Evolutionary conservation across 148 eudicot genomes (phyloP), one percentile per base, ranked within the genome.

Genomic region (Silene conica): DNA sequence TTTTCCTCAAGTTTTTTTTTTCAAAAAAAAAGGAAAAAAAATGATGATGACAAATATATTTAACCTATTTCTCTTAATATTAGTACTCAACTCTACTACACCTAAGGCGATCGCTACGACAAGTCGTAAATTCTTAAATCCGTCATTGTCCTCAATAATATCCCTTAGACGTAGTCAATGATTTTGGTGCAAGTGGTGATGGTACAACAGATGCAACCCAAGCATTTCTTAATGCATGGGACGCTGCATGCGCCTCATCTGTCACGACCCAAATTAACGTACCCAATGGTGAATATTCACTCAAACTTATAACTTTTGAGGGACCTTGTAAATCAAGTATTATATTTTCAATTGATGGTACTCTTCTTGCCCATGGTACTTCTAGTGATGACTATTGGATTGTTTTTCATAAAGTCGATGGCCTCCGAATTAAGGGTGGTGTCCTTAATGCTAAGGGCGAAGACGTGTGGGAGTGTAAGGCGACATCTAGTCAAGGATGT

Each of bases 351-450:
- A 83, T 89, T 20, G 82, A 85, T 25, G 90, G 88, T 8, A 74
- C 76, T 6, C 56, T 89, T 0, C 65, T 86, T 56, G 82, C 79
- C 11, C 78, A 82, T 14, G 41, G 34, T 21, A 71, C 73, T 11
- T 15, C 21, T 8, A 75, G 54, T 28, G 46, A 59, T n/a, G n/a
- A n/a, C 8, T 64, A 9, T 66, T 86, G 88, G 90, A 55, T 89
- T 1, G 14, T 54, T 61, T 87, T 89, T 3, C 71, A 77, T 7
- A 1, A 14, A 2, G 82, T 84, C 7, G 61, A 66, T 55, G 81
- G 82, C 48, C 65, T 86, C 31, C 57, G 73, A 0, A 79, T 86
- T 48, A 64, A 50, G 69, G 89, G 88, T 43, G 89, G 87, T 74
- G 57, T 45, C 70, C 52, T 88, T 23, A 79, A 80, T 69, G 88